Percentiles rank a stretch among this genome's conserved stretches.
Evolutionary conservation across 2,329 filamentous ascomycete genomes (phyloP).

Genomic region (Ambrosiella beaveri): DNA sequence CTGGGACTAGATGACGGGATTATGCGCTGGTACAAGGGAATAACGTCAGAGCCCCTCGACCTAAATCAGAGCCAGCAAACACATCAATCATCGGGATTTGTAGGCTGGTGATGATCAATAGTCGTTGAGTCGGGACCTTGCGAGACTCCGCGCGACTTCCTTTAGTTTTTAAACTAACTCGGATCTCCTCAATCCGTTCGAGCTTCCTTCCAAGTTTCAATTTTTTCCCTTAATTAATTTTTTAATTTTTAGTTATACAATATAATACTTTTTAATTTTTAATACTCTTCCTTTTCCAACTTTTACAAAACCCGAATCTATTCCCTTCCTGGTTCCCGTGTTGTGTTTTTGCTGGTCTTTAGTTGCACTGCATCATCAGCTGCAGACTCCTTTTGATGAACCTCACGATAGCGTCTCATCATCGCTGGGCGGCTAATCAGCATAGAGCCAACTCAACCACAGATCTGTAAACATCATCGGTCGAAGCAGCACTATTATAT

Average conservation of each 20-base stretch:
- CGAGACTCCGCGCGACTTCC: neutral
- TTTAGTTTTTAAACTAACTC: slow-evolving; percentile 1
- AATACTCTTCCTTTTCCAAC: neutral
- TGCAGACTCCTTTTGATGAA: slow-evolving; percentile 4
- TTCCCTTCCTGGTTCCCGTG: neutral
- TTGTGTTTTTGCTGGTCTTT: neutral
- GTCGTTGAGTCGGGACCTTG: neutral
- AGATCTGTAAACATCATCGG: neutral
- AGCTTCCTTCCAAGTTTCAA: neutral
- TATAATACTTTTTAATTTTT: neutral
- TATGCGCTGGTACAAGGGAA: neutral
- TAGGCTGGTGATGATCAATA: neutral
- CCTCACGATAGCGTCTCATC: slow-evolving; percentile 1
- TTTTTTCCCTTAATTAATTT: neutral
- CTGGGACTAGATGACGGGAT: neutral
- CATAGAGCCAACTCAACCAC: neutral
- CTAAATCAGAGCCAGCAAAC: neutral
- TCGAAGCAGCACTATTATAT: neutral
- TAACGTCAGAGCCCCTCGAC: neutral
- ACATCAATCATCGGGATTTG: neutral
- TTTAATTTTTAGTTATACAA: neutral
- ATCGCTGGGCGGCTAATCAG: neutral
- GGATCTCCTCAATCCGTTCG: neutral
- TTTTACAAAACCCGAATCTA: neutral
- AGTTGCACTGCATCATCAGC: slow-evolving; percentile 3